phyloP scores from a whole-genome alignment of 306 rosid genomes.

The Ormosia emarginata region DNA sequence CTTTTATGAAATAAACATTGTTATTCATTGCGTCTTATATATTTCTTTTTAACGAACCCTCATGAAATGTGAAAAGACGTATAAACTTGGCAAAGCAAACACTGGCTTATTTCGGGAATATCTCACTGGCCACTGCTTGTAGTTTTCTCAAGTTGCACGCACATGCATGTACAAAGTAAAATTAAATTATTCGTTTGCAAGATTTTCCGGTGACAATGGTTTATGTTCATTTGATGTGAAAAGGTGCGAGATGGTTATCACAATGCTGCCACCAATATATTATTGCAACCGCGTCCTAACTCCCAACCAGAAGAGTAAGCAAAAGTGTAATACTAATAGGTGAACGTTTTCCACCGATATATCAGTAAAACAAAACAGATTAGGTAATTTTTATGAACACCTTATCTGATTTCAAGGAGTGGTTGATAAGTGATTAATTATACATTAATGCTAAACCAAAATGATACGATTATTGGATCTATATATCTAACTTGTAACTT shows the following conservation, averaged over 20 bases:
- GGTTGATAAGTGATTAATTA: not conserved
- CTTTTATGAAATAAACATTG: too few species aligned
- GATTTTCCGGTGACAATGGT: not conserved
- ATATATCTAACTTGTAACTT: not conserved
- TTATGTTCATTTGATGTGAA: not conserved
- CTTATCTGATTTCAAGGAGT: not conserved
- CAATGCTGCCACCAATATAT: not conserved
- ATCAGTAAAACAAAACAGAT: not conserved
- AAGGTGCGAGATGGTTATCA: not conserved
- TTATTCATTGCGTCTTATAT: too few species aligned
- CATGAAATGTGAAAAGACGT: constrained; percentile 2
- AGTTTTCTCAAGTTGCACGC: not conserved
- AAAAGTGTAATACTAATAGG: not conserved
- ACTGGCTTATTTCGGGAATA: not conserved
- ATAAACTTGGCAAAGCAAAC: not conserved
- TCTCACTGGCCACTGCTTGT: not conserved
- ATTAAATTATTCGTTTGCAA: not conserved
- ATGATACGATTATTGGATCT: not conserved
- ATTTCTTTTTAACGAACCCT: too few species aligned
- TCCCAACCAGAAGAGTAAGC: not conserved
- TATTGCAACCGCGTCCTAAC: not conserved
- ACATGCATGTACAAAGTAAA: not conserved
- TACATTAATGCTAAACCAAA: not conserved
- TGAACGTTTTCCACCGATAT: not conserved
- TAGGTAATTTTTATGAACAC: not conserved